Evolutionary conservation across 805 yeast species (phyloP), one percentile per base, ranked within the genome.

Genomic region (Crinitomyces ghanaensis): DNA sequence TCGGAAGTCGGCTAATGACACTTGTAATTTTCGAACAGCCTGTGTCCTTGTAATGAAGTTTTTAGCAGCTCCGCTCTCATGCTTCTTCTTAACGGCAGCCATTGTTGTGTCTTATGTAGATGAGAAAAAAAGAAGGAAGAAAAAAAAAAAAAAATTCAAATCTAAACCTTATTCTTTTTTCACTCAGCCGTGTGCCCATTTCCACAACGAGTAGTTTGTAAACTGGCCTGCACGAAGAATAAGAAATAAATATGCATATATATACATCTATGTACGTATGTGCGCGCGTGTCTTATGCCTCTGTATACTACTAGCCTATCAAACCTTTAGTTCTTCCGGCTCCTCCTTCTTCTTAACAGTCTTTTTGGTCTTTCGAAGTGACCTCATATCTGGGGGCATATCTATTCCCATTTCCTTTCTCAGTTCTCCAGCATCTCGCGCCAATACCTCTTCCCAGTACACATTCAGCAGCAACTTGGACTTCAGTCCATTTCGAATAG

Each of bases 1-100:
- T 63, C 66, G 56, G 72, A 91, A 91, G 62, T 91, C 98, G 8
- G 96, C 96, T 31, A 91, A 67, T 2, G 96, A 80, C 19, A 91
- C 79, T 60, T 91, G 98, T 41, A 91, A 65, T 55, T 78, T 84
- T 59, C 78, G 77, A 31, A 91, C 78, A 4, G 98, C 98, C 57
- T 84, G 95, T 1, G 95, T 78, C 61, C 98, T 73, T 29, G 96
- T 86, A 53, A 91, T 70, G 61, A 78, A 91, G 60, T 84, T 82
- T 62, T 77, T 82, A 42, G 95, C 95, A 49, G 82, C 83, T 59
- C 96, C 96, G 34, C 77, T 60, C 41, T 78, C 43, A 48, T 85
- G 83, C 64, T 69, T 85, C 77, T 76, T 84, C 68, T 78, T 79
- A 46, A 83, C n/a, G n/a, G n/a, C n/a, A n/a, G 28, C 26, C 31